These are phyloP conservation scores for Mesostigma viride DNA, from an alignment of 139 green algal genomes.

Conservation along the genomic window DNA sequence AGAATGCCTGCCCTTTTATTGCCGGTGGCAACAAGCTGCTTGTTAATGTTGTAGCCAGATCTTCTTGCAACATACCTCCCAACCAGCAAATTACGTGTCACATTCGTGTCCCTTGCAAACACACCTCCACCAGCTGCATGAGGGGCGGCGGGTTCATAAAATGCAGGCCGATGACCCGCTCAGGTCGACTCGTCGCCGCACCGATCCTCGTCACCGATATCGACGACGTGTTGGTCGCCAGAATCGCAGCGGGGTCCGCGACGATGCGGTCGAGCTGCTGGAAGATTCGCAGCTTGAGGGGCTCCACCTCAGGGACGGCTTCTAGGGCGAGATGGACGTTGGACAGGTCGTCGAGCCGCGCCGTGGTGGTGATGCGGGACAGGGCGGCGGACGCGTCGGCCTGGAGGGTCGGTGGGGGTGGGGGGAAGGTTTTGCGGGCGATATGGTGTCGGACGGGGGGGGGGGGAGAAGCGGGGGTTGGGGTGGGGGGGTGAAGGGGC, in stretches of 20 bases:
- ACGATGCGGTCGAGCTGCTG: constrained; percentile 43
- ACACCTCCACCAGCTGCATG: constrained; percentile 72
- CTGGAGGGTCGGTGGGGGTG: no score
- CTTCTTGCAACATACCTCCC: no score
- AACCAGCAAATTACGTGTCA: neutral
- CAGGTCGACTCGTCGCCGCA: constrained; percentile 56
- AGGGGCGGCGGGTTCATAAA: constrained; percentile 63
- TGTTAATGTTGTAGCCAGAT: no score
- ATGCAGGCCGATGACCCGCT: constrained; percentile 57
- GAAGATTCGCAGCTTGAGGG: constrained; percentile 66
- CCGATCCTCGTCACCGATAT: constrained; percentile 88
- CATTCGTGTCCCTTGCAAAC: constrained; percentile 50
- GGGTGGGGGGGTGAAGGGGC: no score
- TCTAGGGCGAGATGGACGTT: constrained; percentile 73
- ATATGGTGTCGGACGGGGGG: no score
- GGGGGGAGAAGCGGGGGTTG: no score
- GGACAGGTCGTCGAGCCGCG: constrained; percentile 25
- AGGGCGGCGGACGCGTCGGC: constrained; percentile 10
- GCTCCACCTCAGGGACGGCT: constrained; percentile 68
- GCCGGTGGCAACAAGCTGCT: no score
- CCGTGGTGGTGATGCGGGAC: constrained; percentile 10
- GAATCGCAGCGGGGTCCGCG: constrained; percentile 36
- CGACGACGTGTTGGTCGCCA: constrained; percentile 81
- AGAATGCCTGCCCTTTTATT: no score
- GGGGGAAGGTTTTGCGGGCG: no score